Base-by-base conservation (phyloP, 2,329 filamentous ascomycete genomes). In the Teratosphaeria destructans region DNA sequence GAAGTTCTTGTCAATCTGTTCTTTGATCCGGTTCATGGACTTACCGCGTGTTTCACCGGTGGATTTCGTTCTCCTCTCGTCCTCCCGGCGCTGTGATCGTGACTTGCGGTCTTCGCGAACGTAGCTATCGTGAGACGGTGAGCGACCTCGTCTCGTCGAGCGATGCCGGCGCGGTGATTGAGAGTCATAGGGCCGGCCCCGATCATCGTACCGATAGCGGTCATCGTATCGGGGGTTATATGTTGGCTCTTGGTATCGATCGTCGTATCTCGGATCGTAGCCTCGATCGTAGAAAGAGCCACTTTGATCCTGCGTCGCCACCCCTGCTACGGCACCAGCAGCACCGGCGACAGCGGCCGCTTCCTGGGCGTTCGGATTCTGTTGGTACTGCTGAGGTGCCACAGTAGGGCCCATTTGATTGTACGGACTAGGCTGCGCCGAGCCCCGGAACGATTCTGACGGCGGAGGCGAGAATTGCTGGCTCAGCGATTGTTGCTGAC, bases 281-380 rank as follows among this genome's bases (percentile, higher is more conserved):
- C 57, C 57, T 56, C 56, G 39, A 19, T 52, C 56, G 39, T 61
- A 34, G 52, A 23, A 14, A n/a, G 26, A 23, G 26, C 19, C 27
- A 5, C 53, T 29, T 52, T 54, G 56, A 11, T 47, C 58, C 35
- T 47, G 54, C 49, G 57, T 61, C 11, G 53, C 53, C 26, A 53
- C 56, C 11, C 57, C 59, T 5, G 58, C 60, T 26, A 49, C 58
- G 23, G 54, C 57, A 34, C 57, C 54, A 19, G 47, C 57, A 35
- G 61, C 55, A 26, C 52, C 59, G 23, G 57, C 63, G 27, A 62
- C 57, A 26, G 63, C 62, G 16, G 61, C 63, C 53, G 27, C 27
- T 56, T 66, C 61, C 55, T 68, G 67, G 54, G 67, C 67, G 54
- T 64, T 63, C 35, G 66, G 64, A 54, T 70, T 68, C 61, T 70